Base-by-base conservation (phyloP, 768 basidiomycete genomes). In the Lactifluus echinatus region DNA sequence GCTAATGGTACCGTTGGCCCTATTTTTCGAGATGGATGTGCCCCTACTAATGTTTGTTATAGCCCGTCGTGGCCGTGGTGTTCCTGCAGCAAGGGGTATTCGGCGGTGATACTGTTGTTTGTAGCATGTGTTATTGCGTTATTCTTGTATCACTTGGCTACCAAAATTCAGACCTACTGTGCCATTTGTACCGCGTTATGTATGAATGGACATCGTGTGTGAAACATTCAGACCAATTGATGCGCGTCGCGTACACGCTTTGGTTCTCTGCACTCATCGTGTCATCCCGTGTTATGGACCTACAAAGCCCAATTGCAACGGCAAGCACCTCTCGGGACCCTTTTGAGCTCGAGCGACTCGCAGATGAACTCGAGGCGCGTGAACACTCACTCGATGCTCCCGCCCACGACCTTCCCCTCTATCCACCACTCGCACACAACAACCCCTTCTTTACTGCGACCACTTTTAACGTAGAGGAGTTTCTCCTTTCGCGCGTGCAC, bases 31-130 rank as follows among this genome's bases (percentile, higher is more conserved):
- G 4, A 19, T 26, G 5, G 17, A 39, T 7, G 43, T 45, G 39
- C 56, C 15, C 44, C 55, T 56, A 33, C 61, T 66, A 40, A 59
- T 66, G 23, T 34, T 37, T 60, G 53, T 64, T 57, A 31, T 64
- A 92, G 89, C 89, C 69, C 89, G 89, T 64, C 89, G 89, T 68
- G 90, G 90, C 67, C 87, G 89, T 65, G 89, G 89, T 60, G 84
- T 88, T 24, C 81, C 85, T 60, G 76, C 85, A 26, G 76, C 80
- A 54, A 79, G 89, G 62, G 89, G 89, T 54, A 93, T 93, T 69
- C 80, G 89, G 70, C 82, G 90, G 72, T 93, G 75, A 83, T 43
- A 12, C 36, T 29, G 47, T 24, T 55, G 15, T 29, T 52, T 61
- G 49, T 59, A 56, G 51, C 55, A 39, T 23, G 24, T 63, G 47